Conservation (phyloP, 2,329 filamentous ascomycete species). For the Mycosphaerella sp. region DNA sequence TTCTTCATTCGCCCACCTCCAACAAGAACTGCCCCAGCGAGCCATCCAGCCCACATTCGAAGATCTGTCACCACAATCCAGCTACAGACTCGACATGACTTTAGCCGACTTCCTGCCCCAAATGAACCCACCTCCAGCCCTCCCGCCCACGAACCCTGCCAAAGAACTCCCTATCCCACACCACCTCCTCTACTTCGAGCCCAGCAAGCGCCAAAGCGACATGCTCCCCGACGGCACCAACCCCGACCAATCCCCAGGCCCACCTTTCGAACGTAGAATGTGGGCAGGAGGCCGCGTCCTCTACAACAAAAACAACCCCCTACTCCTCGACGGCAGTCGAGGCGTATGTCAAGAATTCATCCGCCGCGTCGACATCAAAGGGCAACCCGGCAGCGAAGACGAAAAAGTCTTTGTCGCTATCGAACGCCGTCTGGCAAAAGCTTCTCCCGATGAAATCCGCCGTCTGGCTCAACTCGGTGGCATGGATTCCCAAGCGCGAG, state of each 20-base stretch:
- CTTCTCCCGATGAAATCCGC: slow-evolving; percentile 29
- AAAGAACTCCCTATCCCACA: slow-evolving; percentile 57
- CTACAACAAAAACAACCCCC: slow-evolving; percentile 42
- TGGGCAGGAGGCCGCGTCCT: slow-evolving; percentile 77
- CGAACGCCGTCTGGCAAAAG: slow-evolving; percentile 46
- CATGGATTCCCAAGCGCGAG: no score
- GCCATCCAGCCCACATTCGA: slow-evolving; percentile 48
- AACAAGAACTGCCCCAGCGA: slow-evolving; percentile 44
- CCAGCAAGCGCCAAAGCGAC: slow-evolving; percentile 53
- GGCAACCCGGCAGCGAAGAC: slow-evolving; percentile 41
- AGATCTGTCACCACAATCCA: slow-evolving; percentile 47
- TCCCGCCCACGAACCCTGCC: slow-evolving; percentile 29
- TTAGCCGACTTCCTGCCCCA: slow-evolving; percentile 20
- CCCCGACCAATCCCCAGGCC: slow-evolving; percentile 65
- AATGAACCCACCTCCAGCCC: slow-evolving; percentile 26
- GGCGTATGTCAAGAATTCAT: slow-evolving; percentile 46
- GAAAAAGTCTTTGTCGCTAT: slow-evolving; percentile 58
- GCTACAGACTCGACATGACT: slow-evolving; percentile 18
- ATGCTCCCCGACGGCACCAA: slow-evolving; percentile 83
- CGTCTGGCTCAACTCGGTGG: slow-evolving; percentile 36
- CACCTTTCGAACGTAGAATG: slow-evolving; percentile 67
- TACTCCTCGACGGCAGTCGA: slow-evolving; percentile 33
- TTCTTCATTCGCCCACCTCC: slow-evolving; percentile 37
- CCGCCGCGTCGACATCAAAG: slow-evolving; percentile 46
- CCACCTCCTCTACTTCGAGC: slow-evolving; percentile 83